Conservation (phyloP, 257 asterid genomes). For the Plantago elongata region DNA sequence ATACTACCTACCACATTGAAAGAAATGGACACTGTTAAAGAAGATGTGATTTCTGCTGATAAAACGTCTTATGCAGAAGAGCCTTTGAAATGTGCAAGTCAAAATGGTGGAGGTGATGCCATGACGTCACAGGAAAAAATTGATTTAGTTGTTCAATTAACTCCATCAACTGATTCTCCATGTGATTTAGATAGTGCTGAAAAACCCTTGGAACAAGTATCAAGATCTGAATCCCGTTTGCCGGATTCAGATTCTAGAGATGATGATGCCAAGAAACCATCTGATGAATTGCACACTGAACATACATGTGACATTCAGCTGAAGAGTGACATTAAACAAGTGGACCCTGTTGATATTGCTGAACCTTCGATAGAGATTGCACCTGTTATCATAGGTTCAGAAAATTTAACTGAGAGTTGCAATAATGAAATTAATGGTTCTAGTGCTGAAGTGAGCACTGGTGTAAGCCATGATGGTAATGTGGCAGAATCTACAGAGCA, state of each 20-base stretch:
- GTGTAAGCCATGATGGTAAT: conserved; percentile 21
- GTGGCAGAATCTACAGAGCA: conserved; percentile 8
- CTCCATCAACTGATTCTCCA: conserved; percentile 19
- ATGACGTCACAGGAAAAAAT: conserved; percentile 20
- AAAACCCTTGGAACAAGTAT: conserved; percentile 16
- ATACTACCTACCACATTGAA: conserved; percentile 25
- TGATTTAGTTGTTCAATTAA: conserved; percentile 18
- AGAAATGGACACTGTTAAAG: conserved; percentile 23
- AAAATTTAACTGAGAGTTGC: conserved; percentile 10
- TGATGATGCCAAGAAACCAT: conserved; percentile 15
- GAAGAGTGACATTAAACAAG: conserved; percentile 12
- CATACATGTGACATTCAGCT: conserved; percentile 16
- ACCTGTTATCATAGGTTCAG: conserved; percentile 16
- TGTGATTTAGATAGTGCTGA: conserved; percentile 20
- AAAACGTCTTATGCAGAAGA: conserved; percentile 14
- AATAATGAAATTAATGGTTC: conserved; percentile 13
- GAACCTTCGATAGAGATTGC: conserved; percentile 8
- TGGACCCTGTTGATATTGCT: conserved; percentile 20
- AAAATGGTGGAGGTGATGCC: conserved; percentile 24
- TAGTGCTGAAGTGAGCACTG: conserved; percentile 14
- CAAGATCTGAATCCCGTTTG: conserved; percentile 17
- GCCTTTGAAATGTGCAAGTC: conserved; percentile 25
- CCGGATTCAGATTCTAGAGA: conserved; percentile 23
- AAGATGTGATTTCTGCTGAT: conserved; percentile 24
- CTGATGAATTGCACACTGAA: conserved; percentile 13